Evolutionary conservation across 2,329 filamentous ascomycete species (phyloP).

Genomic region (Pestalotiopsis sp.): DNA sequence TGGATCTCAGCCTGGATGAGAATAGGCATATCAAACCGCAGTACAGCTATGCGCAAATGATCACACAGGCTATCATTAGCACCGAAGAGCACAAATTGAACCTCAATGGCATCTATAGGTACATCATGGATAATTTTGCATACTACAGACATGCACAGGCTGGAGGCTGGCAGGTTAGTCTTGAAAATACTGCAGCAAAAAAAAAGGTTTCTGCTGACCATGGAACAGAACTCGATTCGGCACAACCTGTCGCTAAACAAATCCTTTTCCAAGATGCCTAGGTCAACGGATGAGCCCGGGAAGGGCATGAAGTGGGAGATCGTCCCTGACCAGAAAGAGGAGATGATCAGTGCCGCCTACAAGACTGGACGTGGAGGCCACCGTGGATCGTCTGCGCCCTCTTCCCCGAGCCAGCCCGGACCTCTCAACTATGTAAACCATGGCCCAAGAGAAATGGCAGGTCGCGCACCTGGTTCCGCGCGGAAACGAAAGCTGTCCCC

Average conservation of each 20-base stretch:
- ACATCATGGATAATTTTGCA: slow-evolving; percentile 87
- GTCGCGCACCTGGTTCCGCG: slow-evolving; percentile 51
- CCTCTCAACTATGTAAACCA: slow-evolving; percentile 64
- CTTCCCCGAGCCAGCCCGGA: slow-evolving; percentile 60
- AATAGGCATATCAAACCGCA: slow-evolving; percentile 93
- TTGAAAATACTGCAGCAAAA: not conserved
- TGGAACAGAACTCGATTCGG: slow-evolving; percentile 81
- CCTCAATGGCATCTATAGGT: slow-evolving; percentile 89
- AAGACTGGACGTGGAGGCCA: slow-evolving; percentile 65
- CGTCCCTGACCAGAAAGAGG: slow-evolving; percentile 78
- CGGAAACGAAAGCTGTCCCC: slow-evolving; percentile 59
- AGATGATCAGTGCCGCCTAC: slow-evolving; percentile 77
- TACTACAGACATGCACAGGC: slow-evolving; percentile 82
- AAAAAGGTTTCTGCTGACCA: slow-evolving; percentile 23
- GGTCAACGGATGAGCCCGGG: slow-evolving; percentile 90
- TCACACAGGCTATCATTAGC: slow-evolving; percentile 91
- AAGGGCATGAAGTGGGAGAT: slow-evolving; percentile 99
- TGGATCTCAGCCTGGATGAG: slow-evolving; percentile 80
- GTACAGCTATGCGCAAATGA: slow-evolving; percentile 95
- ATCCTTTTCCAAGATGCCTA: slow-evolving; percentile 88
- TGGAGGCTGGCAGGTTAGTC: slow-evolving; percentile 85
- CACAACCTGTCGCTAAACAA: slow-evolving; percentile 97
- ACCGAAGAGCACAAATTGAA: slow-evolving; percentile 88
- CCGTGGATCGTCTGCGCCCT: slow-evolving; percentile 70
- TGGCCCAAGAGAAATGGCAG: slow-evolving; percentile 57